phyloP scores from a whole-genome alignment of 305 asterid species.

The Solanum hybrid region DNA sequence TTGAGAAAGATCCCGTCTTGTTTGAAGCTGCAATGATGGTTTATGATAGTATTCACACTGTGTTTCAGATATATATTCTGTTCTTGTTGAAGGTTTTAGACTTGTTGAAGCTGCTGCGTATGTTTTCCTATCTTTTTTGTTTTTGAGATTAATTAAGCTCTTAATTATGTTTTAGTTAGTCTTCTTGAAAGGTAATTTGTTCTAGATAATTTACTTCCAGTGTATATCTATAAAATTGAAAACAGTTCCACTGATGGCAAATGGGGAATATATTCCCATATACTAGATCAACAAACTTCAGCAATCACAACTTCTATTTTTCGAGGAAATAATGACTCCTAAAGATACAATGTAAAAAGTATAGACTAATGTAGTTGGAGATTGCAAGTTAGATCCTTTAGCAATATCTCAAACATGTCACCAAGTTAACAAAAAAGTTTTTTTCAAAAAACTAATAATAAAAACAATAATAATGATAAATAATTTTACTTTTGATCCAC shows the following conservation, averaged over 20 bases:
- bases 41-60: neutral
- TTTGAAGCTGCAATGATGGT: neutral
- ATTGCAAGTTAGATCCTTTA: neutral
- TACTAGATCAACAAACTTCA: neutral
- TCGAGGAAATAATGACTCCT: neutral
- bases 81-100: neutral
- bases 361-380: neutral
- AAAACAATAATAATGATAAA: neutral
- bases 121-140: neutral
- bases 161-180: neutral
- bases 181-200: no score
- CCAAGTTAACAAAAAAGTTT: neutral
- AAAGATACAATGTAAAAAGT: neutral
- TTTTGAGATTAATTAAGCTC: neutral
- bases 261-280: neutral
- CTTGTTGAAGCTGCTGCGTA: neutral
- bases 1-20: neutral
- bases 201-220: neutral
- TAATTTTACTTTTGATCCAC: neutral
- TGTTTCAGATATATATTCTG: neutral
- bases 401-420: neutral
- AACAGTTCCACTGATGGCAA: neutral
- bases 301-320: neutral
- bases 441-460: neutral
- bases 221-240: neutral